Conservation (phyloP, 2,329 filamentous ascomycete genomes). For the Dactylella cylindrospora region DNA sequence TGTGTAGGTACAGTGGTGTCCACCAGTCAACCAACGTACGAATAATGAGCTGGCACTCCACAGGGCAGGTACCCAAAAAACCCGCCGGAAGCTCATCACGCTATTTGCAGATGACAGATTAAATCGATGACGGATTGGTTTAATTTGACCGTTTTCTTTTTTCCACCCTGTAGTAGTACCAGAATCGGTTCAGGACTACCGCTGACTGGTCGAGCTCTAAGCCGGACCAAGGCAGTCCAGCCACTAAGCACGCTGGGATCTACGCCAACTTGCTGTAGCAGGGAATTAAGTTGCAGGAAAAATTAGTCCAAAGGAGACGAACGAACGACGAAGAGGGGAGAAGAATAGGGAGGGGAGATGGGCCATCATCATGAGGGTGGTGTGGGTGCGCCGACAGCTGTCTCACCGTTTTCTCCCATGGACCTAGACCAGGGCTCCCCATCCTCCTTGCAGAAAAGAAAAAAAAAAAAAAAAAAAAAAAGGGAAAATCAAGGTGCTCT, state of each 20-base stretch:
- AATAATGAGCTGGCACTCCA: conserved; percentile 3
- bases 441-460: conserved; percentile 9
- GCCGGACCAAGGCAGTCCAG: conserved; percentile 31
- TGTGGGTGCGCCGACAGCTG: conserved; percentile 34
- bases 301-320: neutral
- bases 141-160: conserved; percentile 9
- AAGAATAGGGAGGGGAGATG: neutral
- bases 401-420: conserved; percentile 27
- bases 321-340: neutral
- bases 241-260: conserved; percentile 41
- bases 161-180: no score
- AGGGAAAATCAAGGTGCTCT: conserved; percentile 51
- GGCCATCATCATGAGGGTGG: conserved; percentile 3
- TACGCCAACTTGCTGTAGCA: conserved; percentile 34
- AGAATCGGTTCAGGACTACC: no score
- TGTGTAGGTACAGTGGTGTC: conserved; percentile 11
- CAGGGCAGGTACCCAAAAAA: conserved; percentile 25
- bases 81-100: conserved; percentile 23
- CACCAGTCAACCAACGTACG: neutral
- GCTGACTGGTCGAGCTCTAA: conserved; percentile 15
- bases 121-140: conserved; percentile 22
- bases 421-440: conserved; percentile 1
- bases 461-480: conserved; percentile 44
- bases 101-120: conserved; percentile 44
- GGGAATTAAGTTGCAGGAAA: neutral